These are phyloP conservation scores for Zygotorulaspora sp. DNA, from an alignment of 805 yeast genomes.

Conservation along the genomic window DNA sequence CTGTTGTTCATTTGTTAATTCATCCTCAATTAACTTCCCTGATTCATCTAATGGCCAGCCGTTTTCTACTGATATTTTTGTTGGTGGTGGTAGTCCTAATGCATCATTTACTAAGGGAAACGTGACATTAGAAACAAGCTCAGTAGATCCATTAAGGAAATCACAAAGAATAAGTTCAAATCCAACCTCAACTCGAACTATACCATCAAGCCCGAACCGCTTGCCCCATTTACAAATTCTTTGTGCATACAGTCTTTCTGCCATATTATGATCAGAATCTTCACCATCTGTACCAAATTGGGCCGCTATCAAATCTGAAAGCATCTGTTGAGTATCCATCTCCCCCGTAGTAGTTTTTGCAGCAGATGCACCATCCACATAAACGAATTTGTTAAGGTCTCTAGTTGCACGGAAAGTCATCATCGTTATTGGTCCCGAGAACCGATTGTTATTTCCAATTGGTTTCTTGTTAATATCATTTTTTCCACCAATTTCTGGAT, in stretches of 20 bases:
- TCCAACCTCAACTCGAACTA: constrained; percentile 54
- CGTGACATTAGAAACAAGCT: constrained; percentile 44
- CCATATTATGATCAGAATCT: constrained; percentile 23
- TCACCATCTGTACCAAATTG: constrained; percentile 13
- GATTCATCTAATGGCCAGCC: constrained; percentile 33
- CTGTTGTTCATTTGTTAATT: constrained; percentile 23
- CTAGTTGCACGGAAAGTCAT: constrained; percentile 45
- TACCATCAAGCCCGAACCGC: constrained; percentile 53
- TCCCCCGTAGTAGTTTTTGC: constrained; percentile 53
- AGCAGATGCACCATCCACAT: constrained; percentile 68
- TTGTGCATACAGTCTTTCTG: constrained; percentile 46
- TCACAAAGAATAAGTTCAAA: constrained; percentile 60
- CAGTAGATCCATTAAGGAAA: constrained; percentile 44
- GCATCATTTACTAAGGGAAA: constrained; percentile 37
- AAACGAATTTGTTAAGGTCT: constrained; percentile 47
- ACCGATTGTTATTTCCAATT: constrained; percentile 1
- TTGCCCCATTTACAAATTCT: constrained; percentile 52
- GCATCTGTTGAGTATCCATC: constrained; percentile 53
- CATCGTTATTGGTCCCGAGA: constrained; percentile 23
- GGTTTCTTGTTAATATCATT: not conserved
- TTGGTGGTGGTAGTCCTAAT: constrained; percentile 39
- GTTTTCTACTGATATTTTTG: constrained; percentile 19
- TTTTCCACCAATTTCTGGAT: not conserved
- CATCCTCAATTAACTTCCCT: constrained; percentile 19
- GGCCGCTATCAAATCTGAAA: constrained; percentile 33